Evolutionary conservation across 2,329 filamentous ascomycete species (phyloP).

Genomic region (Apiospora phragmitis): DNA sequence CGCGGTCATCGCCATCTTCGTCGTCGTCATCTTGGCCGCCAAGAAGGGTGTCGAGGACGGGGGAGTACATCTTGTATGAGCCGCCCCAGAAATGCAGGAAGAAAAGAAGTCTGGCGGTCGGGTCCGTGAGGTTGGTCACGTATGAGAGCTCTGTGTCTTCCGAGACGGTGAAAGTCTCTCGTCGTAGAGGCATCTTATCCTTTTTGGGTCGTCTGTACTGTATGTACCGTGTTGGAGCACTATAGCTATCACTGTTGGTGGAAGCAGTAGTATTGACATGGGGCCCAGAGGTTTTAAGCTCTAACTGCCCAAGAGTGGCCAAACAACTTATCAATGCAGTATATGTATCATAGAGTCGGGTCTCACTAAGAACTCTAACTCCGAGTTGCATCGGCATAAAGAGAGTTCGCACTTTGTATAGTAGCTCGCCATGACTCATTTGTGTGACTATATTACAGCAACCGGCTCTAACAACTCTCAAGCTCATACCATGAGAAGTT

Average conservation of each 20-base stretch:
- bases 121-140: neutral
- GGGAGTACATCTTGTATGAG: constrained; percentile 32
- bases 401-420: neutral
- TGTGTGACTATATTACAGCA: neutral
- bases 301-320: neutral
- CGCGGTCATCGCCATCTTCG: neutral
- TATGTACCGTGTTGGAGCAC: neutral
- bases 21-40: constrained; percentile 19
- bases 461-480: neutral
- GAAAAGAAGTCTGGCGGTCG: constrained; percentile 14
- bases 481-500: neutral
- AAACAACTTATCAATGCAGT: neutral
- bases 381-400: neutral
- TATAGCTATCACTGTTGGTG: neutral
- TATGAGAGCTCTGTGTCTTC: neutral
- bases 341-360: neutral
- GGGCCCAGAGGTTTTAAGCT: neutral
- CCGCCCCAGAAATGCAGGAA: constrained; percentile 42
- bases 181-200: neutral
- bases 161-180: neutral
- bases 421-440: neutral
- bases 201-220: neutral
- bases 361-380: neutral
- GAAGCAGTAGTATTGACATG: neutral
- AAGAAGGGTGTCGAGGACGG: constrained; percentile 19